Percentiles rank a stretch among this genome's conserved stretches.
Conservation (phyloP, 2,329 filamentous ascomycete genomes). For the Calonectria hongkongensis region DNA sequence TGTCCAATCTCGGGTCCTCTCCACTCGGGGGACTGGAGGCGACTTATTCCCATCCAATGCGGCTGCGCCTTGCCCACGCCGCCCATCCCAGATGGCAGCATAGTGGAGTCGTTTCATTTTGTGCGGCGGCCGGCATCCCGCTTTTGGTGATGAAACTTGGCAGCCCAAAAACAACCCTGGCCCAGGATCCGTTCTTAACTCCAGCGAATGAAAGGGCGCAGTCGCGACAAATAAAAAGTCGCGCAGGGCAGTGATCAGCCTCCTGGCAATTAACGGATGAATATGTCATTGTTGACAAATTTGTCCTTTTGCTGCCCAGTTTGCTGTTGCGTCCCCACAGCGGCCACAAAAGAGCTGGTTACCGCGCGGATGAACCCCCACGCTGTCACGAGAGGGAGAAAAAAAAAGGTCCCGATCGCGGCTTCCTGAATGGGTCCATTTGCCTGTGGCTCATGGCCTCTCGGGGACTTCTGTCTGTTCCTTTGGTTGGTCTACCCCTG, state of each 20-base stretch:
- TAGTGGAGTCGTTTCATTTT: slow-evolving; percentile 24
- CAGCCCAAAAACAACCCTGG: not conserved
- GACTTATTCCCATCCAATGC: slow-evolving; percentile 15
- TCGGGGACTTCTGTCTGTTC: not conserved
- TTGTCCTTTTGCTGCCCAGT: not conserved
- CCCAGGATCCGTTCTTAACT: not conserved
- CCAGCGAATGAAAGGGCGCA: not conserved
- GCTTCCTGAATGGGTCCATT: not conserved
- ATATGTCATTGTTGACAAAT: slow-evolving; percentile 38
- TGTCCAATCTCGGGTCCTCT: not conserved
- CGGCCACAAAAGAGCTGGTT: not conserved
- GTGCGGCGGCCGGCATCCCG: slow-evolving; percentile 10
- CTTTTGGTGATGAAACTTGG: slow-evolving; percentile 22
- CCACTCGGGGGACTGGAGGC: not conserved
- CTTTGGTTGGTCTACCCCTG: slow-evolving; percentile 3
- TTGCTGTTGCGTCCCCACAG: slow-evolving; percentile 8
- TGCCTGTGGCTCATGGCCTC: not conserved
- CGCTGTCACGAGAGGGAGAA: not conserved
- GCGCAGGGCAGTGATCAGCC: slow-evolving; percentile 31
- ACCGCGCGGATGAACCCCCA: slow-evolving; percentile 9
- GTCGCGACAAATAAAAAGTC: not conserved
- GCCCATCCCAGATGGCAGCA: slow-evolving; percentile 10
- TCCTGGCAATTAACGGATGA: slow-evolving; percentile 2
- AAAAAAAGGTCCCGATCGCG: not conserved
- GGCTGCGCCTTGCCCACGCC: not conserved